These are phyloP conservation scores for Trichoderma sp. DNA, from an alignment of 2,329 filamentous ascomycete species.

Conservation along the genomic window DNA sequence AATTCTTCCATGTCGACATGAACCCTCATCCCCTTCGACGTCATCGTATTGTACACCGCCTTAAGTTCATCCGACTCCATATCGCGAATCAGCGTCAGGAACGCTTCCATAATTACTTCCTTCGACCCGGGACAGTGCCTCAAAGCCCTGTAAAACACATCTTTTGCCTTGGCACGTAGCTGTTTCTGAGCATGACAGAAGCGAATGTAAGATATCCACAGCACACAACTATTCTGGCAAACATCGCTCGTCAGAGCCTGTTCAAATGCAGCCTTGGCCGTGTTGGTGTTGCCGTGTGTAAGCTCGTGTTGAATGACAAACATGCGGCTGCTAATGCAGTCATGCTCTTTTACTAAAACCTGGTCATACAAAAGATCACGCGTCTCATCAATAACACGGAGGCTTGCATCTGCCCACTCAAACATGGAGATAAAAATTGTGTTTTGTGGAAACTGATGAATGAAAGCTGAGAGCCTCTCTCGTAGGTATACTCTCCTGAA, in stretches of 20 bases:
- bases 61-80: conserved; percentile 53
- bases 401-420: conserved; percentile 71
- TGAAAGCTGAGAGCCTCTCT: conserved; percentile 59
- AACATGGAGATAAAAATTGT: conserved; percentile 72
- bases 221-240: conserved; percentile 43
- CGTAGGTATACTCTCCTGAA: conserved; percentile 70
- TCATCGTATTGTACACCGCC: conserved; percentile 51
- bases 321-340: conserved; percentile 47
- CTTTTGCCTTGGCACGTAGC: conserved; percentile 46
- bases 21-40: conserved; percentile 51
- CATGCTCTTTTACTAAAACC: conserved; percentile 44
- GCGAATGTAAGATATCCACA: conserved; percentile 56
- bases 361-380: conserved; percentile 63
- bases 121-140: conserved; percentile 54
- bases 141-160: conserved; percentile 52
- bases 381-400: conserved; percentile 75
- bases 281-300: conserved; percentile 50
- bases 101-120: conserved; percentile 54
- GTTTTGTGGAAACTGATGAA: conserved; percentile 71
- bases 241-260: conserved; percentile 47
- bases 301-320: conserved; percentile 57
- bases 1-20: conserved; percentile 56
- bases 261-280: conserved; percentile 54
- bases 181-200: conserved; percentile 47
- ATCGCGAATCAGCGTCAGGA: conserved; percentile 45